These are phyloP conservation scores for Boletus rubroflammeus DNA, from an alignment of 768 basidiomycete species.

Conservation along the genomic window DNA sequence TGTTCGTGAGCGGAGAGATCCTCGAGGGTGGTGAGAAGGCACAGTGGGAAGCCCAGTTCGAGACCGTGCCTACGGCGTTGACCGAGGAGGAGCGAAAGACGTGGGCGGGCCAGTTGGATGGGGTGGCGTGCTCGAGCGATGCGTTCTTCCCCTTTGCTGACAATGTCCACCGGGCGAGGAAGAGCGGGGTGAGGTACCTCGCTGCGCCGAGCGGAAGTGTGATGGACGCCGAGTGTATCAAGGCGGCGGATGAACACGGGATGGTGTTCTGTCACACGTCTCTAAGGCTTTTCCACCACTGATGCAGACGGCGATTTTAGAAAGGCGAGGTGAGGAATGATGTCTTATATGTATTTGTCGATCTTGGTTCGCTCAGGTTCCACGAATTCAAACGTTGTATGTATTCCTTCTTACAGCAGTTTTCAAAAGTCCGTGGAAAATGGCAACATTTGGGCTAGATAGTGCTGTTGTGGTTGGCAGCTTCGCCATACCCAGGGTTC, in stretches of 20 bases:
- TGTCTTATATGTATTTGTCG: conserved; percentile 2
- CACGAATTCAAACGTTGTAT: neutral
- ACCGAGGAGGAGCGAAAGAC: conserved; percentile 65
- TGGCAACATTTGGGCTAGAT: too few relatives aligned
- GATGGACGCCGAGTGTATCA: conserved; percentile 96
- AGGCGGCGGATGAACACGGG: conserved; percentile 89
- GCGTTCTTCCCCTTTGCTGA: conserved; percentile 99
- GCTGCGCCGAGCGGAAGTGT: conserved; percentile 92
- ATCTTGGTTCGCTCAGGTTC: neutral
- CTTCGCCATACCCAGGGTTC: too few relatives aligned
- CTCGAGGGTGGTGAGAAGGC: conserved; percentile 85
- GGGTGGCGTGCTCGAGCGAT: conserved; percentile 91
- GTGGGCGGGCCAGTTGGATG: conserved; percentile 72
- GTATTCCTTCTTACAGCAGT: too few relatives aligned
- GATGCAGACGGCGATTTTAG: neutral
- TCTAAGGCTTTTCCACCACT: conserved; percentile 89
- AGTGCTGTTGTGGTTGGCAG: too few relatives aligned
- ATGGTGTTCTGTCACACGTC: conserved; percentile 91
- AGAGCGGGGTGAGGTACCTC: conserved; percentile 90
- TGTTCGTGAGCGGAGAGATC: conserved; percentile 88
- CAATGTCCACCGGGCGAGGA: conserved; percentile 89
- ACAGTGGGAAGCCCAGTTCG: conserved; percentile 91
- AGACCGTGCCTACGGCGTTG: conserved; percentile 61
- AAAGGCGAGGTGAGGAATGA: neutral
- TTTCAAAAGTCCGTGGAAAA: too few relatives aligned